These are phyloP conservation scores for Cajanus cajan DNA, from an alignment of 306 rosid species.

Conservation along the genomic window DNA sequence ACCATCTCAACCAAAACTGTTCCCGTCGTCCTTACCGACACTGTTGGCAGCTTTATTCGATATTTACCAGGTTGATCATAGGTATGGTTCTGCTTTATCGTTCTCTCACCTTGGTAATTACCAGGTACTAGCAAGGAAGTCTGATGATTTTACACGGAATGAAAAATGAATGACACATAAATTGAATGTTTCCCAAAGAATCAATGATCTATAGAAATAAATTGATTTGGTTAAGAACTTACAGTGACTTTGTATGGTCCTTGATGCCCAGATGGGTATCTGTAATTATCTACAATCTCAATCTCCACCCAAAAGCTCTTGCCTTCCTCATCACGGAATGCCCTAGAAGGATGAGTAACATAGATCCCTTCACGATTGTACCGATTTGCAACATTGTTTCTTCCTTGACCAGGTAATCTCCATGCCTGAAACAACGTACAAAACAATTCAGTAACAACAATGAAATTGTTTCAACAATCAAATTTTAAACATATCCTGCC, in stretches of 20 bases:
- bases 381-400: slow-evolving; percentile 71
- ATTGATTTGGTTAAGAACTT: slow-evolving; percentile 26
- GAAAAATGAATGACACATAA: slow-evolving; percentile 3
- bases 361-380: slow-evolving; percentile 80
- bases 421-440: slow-evolving; percentile 63
- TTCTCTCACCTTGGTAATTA: slow-evolving; percentile 96
- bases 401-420: slow-evolving; percentile 78
- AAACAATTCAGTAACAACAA: slow-evolving; percentile 16
- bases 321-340: slow-evolving; percentile 98
- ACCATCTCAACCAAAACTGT: slow-evolving; percentile 97
- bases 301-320: slow-evolving; percentile 88
- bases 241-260: slow-evolving; percentile 92
- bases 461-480: slow-evolving; percentile 19
- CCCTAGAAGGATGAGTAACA: slow-evolving; percentile 80
- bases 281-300: slow-evolving; percentile 78
- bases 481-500: slow-evolving; percentile 49
- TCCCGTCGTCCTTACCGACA: slow-evolving; percentile 81
- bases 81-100: slow-evolving; percentile 62
- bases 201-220: not conserved
- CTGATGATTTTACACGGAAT: slow-evolving; percentile 48
- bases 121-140: slow-evolving; percentile 91
- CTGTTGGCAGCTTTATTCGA: slow-evolving; percentile 84
- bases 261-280: slow-evolving; percentile 88
- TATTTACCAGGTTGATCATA: slow-evolving; percentile 68
- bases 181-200: not conserved